Conservation (phyloP, 83 land plant genomes). For the Diphasiastrum complanatum region DNA sequence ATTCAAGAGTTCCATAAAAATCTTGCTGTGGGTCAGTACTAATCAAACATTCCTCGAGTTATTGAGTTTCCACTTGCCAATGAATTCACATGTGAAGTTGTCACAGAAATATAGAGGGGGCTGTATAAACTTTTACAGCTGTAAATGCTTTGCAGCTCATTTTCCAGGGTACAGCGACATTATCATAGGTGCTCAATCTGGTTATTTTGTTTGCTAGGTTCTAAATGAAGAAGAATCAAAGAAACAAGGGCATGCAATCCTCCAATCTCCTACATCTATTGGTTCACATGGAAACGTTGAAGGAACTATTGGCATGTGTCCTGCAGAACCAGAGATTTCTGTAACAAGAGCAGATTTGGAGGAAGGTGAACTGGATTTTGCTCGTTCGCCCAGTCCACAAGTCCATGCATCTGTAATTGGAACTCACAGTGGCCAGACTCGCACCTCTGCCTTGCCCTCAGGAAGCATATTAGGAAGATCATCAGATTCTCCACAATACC, state of each 20-base stretch:
- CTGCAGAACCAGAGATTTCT: conserved; percentile 2
- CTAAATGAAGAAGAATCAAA: conserved; percentile 21
- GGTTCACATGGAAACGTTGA: conserved; percentile 2
- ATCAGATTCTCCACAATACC: too few relatives aligned
- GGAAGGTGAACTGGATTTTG: conserved; percentile 27
- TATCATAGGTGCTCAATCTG: background rate
- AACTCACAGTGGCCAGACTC: too few relatives aligned
- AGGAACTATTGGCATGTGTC: background rate
- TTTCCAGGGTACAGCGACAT: conserved; percentile 19
- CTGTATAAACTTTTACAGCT: too few relatives aligned
- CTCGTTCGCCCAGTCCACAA: conserved; percentile 26
- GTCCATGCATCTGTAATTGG: too few relatives aligned
- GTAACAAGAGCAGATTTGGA: conserved; percentile 16
- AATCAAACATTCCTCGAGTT: too few relatives aligned
- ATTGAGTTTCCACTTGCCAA: too few relatives aligned
- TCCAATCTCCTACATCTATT: conserved; percentile 12
- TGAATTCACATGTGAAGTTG: too few relatives aligned
- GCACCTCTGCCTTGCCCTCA: too few relatives aligned
- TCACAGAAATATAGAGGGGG: too few relatives aligned
- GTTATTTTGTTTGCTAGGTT: background rate
- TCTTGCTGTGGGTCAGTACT: too few relatives aligned
- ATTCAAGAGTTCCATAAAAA: too few relatives aligned
- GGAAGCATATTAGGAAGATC: too few relatives aligned
- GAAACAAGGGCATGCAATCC: conserved; percentile 11
- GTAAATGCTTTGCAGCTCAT: conserved; percentile 18